phyloP scores from a whole-genome alignment of 306 rosid genomes.

The Cucumis melo region DNA sequence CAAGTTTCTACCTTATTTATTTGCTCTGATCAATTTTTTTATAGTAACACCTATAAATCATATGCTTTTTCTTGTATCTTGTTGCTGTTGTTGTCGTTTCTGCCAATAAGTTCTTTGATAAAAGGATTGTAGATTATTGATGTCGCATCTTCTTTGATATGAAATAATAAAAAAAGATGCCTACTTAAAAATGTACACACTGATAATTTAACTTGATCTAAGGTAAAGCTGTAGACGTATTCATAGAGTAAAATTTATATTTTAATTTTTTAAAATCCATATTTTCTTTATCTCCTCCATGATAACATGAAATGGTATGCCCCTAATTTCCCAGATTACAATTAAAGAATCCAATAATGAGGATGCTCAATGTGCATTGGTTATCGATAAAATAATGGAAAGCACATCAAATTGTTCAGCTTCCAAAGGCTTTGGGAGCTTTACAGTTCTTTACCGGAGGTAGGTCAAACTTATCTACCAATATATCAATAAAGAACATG shows the following conservation, averaged over 20 bases:
- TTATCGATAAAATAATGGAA: slow-evolving; percentile 80
- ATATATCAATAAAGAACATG: slow-evolving; percentile 1
- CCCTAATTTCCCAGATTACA: slow-evolving; percentile 34
- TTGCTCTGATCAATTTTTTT: too few relatives aligned
- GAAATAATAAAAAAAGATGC: slow-evolving; percentile 57
- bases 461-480: slow-evolving; percentile 51
- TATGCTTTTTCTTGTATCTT: too few relatives aligned
- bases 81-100: too few relatives aligned
- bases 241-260: neutral
- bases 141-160: slow-evolving; percentile 82
- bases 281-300: neutral
- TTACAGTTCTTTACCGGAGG: slow-evolving; percentile 92
- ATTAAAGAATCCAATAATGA: slow-evolving; percentile 80
- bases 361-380: slow-evolving; percentile 77
- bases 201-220: slow-evolving; percentile 73
- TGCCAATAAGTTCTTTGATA: too few relatives aligned
- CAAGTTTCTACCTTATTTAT: too few relatives aligned
- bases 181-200: slow-evolving; percentile 59
- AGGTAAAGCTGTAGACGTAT: slow-evolving; percentile 29
- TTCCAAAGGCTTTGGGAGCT: slow-evolving; percentile 42
- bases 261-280: slow-evolving; percentile 10
- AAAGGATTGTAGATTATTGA: too few relatives aligned
- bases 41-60: too few relatives aligned
- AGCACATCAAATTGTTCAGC: slow-evolving; percentile 31
- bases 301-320: neutral